Evolutionary conservation across 805 yeast species (phyloP).

Genomic region (Yarrowia sp.): DNA sequence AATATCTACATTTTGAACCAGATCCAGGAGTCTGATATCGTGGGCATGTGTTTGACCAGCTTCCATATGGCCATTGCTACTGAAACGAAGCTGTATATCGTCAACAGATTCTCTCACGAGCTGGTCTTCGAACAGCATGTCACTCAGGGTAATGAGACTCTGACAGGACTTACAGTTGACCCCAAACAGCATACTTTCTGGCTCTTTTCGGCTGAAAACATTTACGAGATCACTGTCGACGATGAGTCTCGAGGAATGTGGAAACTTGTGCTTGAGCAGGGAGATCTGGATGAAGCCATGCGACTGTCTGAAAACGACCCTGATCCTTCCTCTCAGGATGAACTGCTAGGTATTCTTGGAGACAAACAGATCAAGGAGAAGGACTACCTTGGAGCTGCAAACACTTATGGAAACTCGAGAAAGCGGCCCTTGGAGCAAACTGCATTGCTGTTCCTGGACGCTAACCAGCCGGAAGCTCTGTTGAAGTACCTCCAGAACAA

Average conservation of each 20-base stretch:
- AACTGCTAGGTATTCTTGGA: constrained; percentile 58
- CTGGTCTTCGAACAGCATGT: constrained; percentile 56
- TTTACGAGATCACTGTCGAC: constrained; percentile 71
- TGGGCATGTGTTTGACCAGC: constrained; percentile 57
- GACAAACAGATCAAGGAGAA: constrained; percentile 54
- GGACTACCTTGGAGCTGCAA: constrained; percentile 54
- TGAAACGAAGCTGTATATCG: constrained; percentile 53
- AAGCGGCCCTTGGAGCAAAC: constrained; percentile 72
- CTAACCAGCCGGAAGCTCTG: constrained; percentile 54
- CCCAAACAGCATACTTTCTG: constrained; percentile 67
- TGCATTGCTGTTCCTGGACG: constrained; percentile 62
- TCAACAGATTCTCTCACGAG: constrained; percentile 61
- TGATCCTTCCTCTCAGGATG: constrained; percentile 42
- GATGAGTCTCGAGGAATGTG: constrained; percentile 79
- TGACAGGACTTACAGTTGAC: constrained; percentile 61
- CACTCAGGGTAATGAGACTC: constrained; percentile 50
- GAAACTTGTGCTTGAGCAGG: constrained; percentile 62
- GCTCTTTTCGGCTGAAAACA: constrained; percentile 66
- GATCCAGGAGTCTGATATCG: constrained; percentile 46
- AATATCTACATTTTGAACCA: constrained; percentile 30
- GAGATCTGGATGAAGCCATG: constrained; percentile 72
- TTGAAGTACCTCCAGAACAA: constrained; percentile 57
- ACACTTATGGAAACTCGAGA: constrained; percentile 63
- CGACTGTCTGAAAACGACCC: constrained; percentile 51
- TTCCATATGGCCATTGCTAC: constrained; percentile 62